A percentile compares a stretch with the other conserved stretches of the same genome.
These are phyloP conservation scores for Lavandula angustifolia DNA, from an alignment of 257 asterid species.

Conservation along the genomic window DNA sequence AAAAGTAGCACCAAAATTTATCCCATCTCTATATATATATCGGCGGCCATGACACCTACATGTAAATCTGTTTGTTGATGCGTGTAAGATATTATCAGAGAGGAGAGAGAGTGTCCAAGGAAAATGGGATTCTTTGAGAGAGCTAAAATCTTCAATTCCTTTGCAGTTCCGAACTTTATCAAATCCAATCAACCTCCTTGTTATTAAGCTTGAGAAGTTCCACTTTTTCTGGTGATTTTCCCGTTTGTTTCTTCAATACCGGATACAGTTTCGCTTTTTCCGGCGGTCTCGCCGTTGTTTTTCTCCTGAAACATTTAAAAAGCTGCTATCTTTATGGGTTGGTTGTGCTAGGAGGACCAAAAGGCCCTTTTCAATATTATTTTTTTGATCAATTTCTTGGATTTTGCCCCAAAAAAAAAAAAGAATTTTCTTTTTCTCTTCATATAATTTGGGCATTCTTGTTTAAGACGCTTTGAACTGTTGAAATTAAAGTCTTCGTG, in stretches of 20 bases:
- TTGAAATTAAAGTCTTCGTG: slow-evolving; percentile 21
- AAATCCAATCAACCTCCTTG: background rate
- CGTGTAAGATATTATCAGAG: slow-evolving; percentile 33
- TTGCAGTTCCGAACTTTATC: slow-evolving; percentile 14
- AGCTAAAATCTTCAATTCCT: slow-evolving; percentile 11
- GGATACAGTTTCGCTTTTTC: slow-evolving; percentile 23
- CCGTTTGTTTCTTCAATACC: slow-evolving; percentile 31
- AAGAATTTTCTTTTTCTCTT: background rate
- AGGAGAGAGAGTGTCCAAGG: slow-evolving; percentile 23
- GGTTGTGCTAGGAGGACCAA: slow-evolving; percentile 24
- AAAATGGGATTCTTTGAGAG: slow-evolving; percentile 36
- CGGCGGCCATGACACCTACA: slow-evolving; percentile 13
- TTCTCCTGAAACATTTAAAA: slow-evolving; percentile 16
- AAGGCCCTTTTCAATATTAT: slow-evolving; percentile 33
- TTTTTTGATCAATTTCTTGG: slow-evolving; percentile 32
- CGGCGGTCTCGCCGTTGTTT: slow-evolving; percentile 31
- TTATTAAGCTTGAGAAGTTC: slow-evolving; percentile 9
- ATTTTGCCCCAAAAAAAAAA: slow-evolving; percentile 10
- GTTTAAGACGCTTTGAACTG: slow-evolving; percentile 22
- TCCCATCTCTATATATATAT: too few relatives aligned
- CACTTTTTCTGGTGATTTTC: slow-evolving; percentile 24
- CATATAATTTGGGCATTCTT: slow-evolving; percentile 17
- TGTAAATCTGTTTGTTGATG: slow-evolving; percentile 20
- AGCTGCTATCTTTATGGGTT: slow-evolving; percentile 29
- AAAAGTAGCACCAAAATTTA: too few relatives aligned